phyloP scores from a whole-genome alignment of 495 filamentous ascomycete species.

The Penicillium malachiteum region DNA sequence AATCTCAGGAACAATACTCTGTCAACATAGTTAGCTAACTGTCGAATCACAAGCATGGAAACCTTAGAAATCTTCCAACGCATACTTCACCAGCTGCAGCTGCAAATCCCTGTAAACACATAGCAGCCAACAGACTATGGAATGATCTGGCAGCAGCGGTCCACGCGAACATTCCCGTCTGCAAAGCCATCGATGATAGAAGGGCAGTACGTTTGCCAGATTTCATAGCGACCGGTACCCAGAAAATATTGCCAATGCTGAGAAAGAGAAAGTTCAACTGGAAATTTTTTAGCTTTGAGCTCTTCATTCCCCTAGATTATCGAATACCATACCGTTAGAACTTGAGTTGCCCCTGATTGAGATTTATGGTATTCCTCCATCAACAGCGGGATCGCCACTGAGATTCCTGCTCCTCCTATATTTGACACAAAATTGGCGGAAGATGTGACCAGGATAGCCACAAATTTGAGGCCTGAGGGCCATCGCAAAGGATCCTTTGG shows the following conservation, averaged over 20 bases:
- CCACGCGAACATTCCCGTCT: constrained; percentile 1
- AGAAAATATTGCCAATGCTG: constrained; percentile 8
- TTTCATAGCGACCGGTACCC: constrained; percentile 7
- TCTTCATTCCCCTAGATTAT: background rate
- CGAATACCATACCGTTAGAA: constrained; percentile 1
- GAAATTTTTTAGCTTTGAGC: too few species aligned
- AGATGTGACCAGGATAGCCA: background rate
- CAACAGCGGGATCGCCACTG: background rate
- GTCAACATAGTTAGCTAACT: background rate
- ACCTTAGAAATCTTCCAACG: background rate
- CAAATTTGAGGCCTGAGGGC: background rate
- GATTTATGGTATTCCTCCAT: constrained; percentile 5
- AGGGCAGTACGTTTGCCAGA: constrained; percentile 5
- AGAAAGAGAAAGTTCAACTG: constrained; percentile 9
- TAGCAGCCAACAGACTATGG: constrained; percentile 4
- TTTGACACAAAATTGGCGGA: constrained; percentile 5
- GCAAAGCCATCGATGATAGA: constrained; percentile 2
- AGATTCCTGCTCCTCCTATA: constrained; percentile 1
- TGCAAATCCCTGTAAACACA: background rate
- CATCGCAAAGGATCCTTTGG: constrained; percentile 3
- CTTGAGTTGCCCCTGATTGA: background rate
- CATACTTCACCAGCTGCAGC: constrained; percentile 9
- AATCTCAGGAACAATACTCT: constrained; percentile 9
- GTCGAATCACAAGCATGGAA: background rate
- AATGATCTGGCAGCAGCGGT: background rate